phyloP scores from a whole-genome alignment of 176 grass and related monocot species.

The Panicum miliaceum region DNA sequence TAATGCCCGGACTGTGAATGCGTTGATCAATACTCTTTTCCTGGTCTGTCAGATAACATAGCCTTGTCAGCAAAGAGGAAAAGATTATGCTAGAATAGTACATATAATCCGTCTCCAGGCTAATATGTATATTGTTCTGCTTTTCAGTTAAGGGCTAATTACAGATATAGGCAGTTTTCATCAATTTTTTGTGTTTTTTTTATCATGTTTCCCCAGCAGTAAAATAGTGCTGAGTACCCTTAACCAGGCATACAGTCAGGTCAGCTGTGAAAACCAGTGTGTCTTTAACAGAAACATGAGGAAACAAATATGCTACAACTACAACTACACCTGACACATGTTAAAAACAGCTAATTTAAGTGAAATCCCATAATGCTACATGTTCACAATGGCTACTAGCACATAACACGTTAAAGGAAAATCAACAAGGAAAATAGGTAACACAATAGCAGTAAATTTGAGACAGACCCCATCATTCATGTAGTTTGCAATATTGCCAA shows the following conservation, averaged over 20 bases:
- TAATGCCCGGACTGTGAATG: conserved; percentile 97
- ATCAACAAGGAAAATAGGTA: conserved; percentile 31
- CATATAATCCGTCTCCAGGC: conserved; percentile 23
- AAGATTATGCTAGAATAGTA: conserved; percentile 32
- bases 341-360: conserved; percentile 6
- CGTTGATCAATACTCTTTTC: conserved; percentile 97
- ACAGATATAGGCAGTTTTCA: not conserved
- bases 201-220: conserved; percentile 8
- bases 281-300: conserved; percentile 38
- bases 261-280: conserved; percentile 16
- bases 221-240: not conserved
- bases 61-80: conserved; percentile 34
- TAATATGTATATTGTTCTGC: not conserved
- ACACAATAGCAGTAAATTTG: conserved; percentile 38
- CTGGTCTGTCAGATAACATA: conserved; percentile 72
- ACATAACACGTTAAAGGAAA: conserved; percentile 20
- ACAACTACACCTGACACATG: not conserved
- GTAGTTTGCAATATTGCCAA: conserved; percentile 94
- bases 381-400: conserved; percentile 20
- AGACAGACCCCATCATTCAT: conserved; percentile 96
- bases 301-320: not conserved
- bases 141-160: not conserved
- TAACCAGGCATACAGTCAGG: not conserved
- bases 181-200: not conserved
- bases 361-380: conserved; percentile 2